A percentile compares a stretch with the other conserved stretches of the same genome.
phyloP scores from a whole-genome alignment of 495 filamentous ascomycete species.

The Sabuloglossum arenarium region DNA sequence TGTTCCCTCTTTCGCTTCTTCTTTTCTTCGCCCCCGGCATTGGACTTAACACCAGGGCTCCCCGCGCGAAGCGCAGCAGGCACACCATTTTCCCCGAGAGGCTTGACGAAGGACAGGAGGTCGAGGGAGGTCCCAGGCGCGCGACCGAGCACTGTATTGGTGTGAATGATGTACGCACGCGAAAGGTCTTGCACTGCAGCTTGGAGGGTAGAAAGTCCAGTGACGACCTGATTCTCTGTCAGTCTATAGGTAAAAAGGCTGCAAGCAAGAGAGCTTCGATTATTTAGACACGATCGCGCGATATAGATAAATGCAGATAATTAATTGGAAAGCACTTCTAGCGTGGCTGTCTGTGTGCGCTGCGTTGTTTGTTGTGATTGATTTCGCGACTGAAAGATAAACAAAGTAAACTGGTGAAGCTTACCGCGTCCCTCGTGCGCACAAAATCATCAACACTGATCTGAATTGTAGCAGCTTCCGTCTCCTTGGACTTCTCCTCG shows the following conservation, averaged over 20 bases:
- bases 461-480: constrained; percentile 17
- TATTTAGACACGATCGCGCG: not conserved
- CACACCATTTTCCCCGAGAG: constrained; percentile 20
- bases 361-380: not conserved
- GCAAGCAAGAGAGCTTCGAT: not conserved
- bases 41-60: constrained; percentile 21
- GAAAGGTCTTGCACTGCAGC: constrained; percentile 51
- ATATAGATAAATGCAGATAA: not conserved
- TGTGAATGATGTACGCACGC: constrained; percentile 62
- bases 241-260: not conserved
- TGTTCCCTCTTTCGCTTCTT: constrained; percentile 73
- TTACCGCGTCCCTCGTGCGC: constrained; percentile 42
- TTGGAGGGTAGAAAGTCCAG: constrained; percentile 50
- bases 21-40: constrained; percentile 39
- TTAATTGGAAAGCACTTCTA: not conserved
- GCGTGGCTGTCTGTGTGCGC: not conserved
- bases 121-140: constrained; percentile 26
- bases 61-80: constrained; percentile 14
- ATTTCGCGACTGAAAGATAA: not conserved
- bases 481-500: constrained; percentile 21
- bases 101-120: constrained; percentile 24
- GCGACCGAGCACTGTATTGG: constrained; percentile 49
- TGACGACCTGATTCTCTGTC: constrained; percentile 38
- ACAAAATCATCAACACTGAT: constrained; percentile 41
- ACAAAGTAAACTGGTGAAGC: constrained; percentile 10